These are phyloP conservation scores for Luvunga scandens DNA, from an alignment of 345 rosid genomes.

Conservation along the genomic window DNA sequence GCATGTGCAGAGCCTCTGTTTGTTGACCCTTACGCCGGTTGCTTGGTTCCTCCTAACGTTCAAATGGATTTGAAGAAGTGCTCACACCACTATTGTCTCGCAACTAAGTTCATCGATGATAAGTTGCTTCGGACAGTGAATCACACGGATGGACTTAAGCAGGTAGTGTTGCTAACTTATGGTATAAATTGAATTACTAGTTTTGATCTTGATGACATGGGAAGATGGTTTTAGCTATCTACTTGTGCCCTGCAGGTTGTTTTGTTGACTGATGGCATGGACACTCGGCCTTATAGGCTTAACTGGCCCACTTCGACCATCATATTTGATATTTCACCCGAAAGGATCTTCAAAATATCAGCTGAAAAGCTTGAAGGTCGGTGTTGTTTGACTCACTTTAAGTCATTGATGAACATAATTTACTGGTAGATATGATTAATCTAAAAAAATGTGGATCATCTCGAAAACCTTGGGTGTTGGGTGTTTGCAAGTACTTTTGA, in stretches of 20 bases:
- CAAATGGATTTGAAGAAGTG: slow-evolving; percentile 43
- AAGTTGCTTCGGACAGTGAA: slow-evolving; percentile 53
- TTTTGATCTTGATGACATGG: slow-evolving; percentile 3
- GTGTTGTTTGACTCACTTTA: slow-evolving; percentile 13
- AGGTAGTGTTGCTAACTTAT: slow-evolving; percentile 38
- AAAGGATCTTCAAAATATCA: slow-evolving; percentile 51
- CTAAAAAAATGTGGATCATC: neutral
- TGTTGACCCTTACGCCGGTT: slow-evolving; percentile 82
- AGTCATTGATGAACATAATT: neutral
- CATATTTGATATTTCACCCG: slow-evolving; percentile 76
- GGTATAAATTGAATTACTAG: neutral
- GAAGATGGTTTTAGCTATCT: slow-evolving; percentile 4
- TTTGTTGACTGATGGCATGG: slow-evolving; percentile 88
- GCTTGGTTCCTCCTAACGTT: slow-evolving; percentile 52
- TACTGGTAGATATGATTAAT: neutral
- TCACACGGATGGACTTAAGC: slow-evolving; percentile 73
- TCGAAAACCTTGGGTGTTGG: neutral
- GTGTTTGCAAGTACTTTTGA: neutral
- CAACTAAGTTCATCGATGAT: slow-evolving; percentile 85
- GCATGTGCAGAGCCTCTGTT: slow-evolving; percentile 68
- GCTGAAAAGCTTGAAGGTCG: slow-evolving; percentile 68
- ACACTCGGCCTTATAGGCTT: slow-evolving; percentile 88
- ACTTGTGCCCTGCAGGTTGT: slow-evolving; percentile 61
- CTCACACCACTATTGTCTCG: slow-evolving; percentile 63
- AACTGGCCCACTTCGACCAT: slow-evolving; percentile 84